A percentile compares a stretch with the other conserved stretches of the same genome.
These are phyloP conservation scores for Scedosporium dehoogii DNA, from an alignment of 2,329 filamentous ascomycete genomes.

Conservation along the genomic window DNA sequence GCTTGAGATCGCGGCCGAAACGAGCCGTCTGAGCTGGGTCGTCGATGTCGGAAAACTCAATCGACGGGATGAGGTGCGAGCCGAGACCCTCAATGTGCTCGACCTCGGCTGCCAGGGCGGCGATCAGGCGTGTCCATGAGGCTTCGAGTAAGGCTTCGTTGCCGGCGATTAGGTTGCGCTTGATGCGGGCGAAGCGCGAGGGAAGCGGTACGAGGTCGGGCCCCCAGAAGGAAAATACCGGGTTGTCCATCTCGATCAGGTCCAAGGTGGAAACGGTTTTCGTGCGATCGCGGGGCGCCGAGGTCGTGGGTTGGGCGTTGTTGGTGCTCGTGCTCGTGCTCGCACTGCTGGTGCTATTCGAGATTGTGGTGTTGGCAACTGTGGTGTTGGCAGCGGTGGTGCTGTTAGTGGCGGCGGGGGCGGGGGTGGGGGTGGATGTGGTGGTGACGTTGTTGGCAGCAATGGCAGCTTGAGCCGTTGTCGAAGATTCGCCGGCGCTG, in stretches of 20 bases:
- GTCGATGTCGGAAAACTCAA: conserved; percentile 42
- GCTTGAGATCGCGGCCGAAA: conserved; percentile 15
- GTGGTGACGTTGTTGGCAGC: neutral
- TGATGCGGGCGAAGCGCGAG: conserved; percentile 47
- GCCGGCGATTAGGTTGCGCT: conserved; percentile 42
- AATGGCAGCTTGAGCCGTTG: conserved; percentile 2
- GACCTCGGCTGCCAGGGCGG: conserved; percentile 39
- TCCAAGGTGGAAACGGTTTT: conserved; percentile 1
- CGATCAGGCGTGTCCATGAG: conserved; percentile 45
- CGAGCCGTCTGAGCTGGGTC: conserved; percentile 17
- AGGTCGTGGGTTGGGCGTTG: conserved; percentile 8
- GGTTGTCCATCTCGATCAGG: conserved; percentile 30
- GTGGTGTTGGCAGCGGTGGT: neutral
- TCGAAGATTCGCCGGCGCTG: conserved; percentile 1
- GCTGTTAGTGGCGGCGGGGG: conserved; percentile 2
- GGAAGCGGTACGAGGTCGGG: conserved; percentile 47
- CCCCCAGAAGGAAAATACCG: conserved; percentile 47
- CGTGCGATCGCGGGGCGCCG: conserved; percentile 7
- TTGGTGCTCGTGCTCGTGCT: conserved; percentile 1
- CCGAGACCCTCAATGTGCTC: conserved; percentile 40
- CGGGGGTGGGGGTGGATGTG: neutral
- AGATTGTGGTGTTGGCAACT: neutral
- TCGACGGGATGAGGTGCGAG: conserved; percentile 42
- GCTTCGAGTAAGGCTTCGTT: conserved; percentile 44
- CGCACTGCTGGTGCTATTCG: conserved; percentile 1